Percentiles rank a stretch among this genome's conserved stretches.
Evolutionary conservation across 2,329 filamentous ascomycete genomes (phyloP).

Genomic region (Allantophomopsis cytisporea): DNA sequence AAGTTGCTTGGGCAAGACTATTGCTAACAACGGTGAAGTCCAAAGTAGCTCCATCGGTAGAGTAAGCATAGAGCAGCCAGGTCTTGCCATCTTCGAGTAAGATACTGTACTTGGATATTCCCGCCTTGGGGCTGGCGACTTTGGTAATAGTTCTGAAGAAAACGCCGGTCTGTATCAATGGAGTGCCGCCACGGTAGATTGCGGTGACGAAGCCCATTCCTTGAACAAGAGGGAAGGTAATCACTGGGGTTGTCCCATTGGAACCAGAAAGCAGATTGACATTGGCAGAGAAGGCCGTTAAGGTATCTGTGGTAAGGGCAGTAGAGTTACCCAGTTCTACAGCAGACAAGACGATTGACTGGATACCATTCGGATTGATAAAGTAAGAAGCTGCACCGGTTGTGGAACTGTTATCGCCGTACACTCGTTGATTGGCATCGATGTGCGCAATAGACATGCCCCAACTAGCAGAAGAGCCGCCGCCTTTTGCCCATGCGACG

Average conservation of each 20-base stretch:
- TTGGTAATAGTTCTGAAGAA: slow-evolving; percentile 58
- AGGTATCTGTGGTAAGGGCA: slow-evolving; percentile 34
- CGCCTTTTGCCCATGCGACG: slow-evolving; percentile 52
- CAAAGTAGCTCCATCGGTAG: slow-evolving; percentile 42
- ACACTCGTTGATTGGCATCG: slow-evolving; percentile 52
- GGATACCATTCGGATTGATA: slow-evolving; percentile 68
- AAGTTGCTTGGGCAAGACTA: slow-evolving; percentile 47
- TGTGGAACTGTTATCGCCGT: slow-evolving; percentile 37
- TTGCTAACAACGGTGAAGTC: slow-evolving; percentile 57
- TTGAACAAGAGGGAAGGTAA: slow-evolving; percentile 75
- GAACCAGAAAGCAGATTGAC: slow-evolving; percentile 48
- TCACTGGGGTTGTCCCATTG: slow-evolving; percentile 34
- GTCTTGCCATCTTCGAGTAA: slow-evolving; percentile 55
- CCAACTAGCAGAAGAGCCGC: slow-evolving; percentile 50
- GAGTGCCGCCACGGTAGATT: slow-evolving; percentile 56
- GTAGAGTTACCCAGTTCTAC: slow-evolving; percentile 53
- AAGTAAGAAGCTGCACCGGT: slow-evolving; percentile 57
- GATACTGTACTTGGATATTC: slow-evolving; percentile 65
- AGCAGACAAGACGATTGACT: slow-evolving; percentile 71
- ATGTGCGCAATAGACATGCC: slow-evolving; percentile 68
- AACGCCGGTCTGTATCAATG: slow-evolving; percentile 60
- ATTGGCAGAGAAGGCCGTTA: slow-evolving; percentile 47
- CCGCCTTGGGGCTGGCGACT: slow-evolving; percentile 39
- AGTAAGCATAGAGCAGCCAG: slow-evolving; percentile 73
- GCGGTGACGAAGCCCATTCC: slow-evolving; percentile 83